Conservation (phyloP, 2,329 filamentous ascomycete species). For the Truncatella angustata region DNA sequence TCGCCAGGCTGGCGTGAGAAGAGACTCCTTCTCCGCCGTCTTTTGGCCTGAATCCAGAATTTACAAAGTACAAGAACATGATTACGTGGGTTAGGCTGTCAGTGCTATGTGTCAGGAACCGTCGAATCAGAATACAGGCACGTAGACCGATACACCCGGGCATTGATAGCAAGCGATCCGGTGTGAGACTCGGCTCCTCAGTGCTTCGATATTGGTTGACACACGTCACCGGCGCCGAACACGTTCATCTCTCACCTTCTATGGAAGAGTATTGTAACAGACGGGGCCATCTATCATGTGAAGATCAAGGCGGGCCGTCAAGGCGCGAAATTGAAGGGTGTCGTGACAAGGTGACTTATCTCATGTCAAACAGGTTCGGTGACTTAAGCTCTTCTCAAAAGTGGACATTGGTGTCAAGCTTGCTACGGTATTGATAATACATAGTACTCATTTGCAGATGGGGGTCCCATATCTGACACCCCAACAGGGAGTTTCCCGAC, state of each 20-base stretch:
- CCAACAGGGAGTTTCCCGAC: too few relatives aligned
- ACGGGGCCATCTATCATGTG: conserved; percentile 1
- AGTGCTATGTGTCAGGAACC: conserved; percentile 2
- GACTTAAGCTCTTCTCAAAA: background rate
- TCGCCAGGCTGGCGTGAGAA: too few relatives aligned
- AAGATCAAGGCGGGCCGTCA: background rate
- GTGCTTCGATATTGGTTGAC: conserved; percentile 3
- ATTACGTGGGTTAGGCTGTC: background rate
- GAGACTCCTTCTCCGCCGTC: too few relatives aligned
- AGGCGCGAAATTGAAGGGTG: background rate
- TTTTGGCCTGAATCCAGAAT: too few relatives aligned
- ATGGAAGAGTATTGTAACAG: background rate
- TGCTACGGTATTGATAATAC: too few relatives aligned
- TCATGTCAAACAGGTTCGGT: background rate
- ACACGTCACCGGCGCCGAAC: conserved; percentile 11
- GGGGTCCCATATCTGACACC: too few relatives aligned
- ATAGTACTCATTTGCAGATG: too few relatives aligned
- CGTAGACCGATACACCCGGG: conserved; percentile 4
- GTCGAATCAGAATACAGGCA: background rate
- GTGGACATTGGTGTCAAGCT: too few relatives aligned
- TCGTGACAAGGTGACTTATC: background rate
- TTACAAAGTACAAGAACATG: too few relatives aligned
- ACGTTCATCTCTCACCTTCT: conserved; percentile 2
- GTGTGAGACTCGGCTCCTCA: conserved; percentile 12
- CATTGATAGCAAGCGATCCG: conserved; percentile 11